Evolutionary conservation across 2,329 filamentous ascomycete species (phyloP).

Genomic region (Zymoseptoria passerinii): DNA sequence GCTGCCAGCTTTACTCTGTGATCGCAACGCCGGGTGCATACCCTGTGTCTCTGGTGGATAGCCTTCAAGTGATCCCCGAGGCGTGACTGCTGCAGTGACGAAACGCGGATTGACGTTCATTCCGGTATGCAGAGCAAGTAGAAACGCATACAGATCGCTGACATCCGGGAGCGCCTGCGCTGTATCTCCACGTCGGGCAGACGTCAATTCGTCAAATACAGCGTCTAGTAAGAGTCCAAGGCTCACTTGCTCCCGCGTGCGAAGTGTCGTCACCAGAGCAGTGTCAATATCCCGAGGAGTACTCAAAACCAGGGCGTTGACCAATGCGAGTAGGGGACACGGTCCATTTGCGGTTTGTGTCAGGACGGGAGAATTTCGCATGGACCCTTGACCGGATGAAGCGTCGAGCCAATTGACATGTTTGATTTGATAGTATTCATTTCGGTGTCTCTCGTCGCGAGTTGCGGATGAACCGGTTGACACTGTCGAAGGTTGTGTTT

Average conservation of each 20-base stretch:
- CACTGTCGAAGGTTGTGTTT: constrained; percentile 14
- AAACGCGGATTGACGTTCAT: constrained; percentile 98
- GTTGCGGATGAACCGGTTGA: constrained; percentile 34
- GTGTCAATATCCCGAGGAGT: constrained; percentile 60
- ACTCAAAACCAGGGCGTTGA: constrained; percentile 83
- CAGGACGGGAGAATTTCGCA: constrained; percentile 74
- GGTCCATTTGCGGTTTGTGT: constrained; percentile 92
- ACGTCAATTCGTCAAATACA: constrained; percentile 89
- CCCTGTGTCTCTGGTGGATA: constrained; percentile 28
- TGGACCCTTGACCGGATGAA: constrained; percentile 46
- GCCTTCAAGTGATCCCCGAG: constrained; percentile 19
- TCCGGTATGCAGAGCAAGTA: constrained; percentile 82
- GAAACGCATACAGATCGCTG: constrained; percentile 75
- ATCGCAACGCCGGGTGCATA: constrained; percentile 29
- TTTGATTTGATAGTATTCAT: constrained; percentile 87
- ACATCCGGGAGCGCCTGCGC: constrained; percentile 69
- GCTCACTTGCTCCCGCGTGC: constrained; percentile 78
- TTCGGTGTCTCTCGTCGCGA: constrained; percentile 39
- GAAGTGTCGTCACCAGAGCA: constrained; percentile 67
- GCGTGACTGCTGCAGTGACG: constrained; percentile 42
- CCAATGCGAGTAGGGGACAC: constrained; percentile 83
- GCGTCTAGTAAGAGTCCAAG: constrained; percentile 77
- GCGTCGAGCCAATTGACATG: constrained; percentile 78
- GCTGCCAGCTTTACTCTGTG: constrained; percentile 52
- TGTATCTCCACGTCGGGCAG: constrained; percentile 58